Percentiles rank a stretch among this genome's conserved stretches.
Evolutionary conservation across 805 yeast genomes (phyloP).

Genomic region (Peterozyma toletana): DNA sequence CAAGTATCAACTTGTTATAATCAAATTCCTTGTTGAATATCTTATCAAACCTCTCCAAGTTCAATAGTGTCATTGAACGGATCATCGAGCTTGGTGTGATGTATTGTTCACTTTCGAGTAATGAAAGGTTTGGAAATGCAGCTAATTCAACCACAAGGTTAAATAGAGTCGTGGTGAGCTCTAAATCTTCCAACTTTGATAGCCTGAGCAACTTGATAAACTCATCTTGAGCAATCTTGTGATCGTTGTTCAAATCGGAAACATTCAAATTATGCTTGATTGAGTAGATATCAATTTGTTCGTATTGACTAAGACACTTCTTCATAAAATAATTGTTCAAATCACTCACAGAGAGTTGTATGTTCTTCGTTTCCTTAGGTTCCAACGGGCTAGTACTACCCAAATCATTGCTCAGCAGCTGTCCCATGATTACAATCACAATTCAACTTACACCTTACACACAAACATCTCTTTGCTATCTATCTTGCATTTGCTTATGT

Average conservation of each 20-base stretch:
- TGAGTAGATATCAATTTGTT: slow-evolving; percentile 9
- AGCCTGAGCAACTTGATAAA: slow-evolving; percentile 24
- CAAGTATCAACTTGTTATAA: slow-evolving; percentile 36
- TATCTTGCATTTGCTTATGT: not conserved
- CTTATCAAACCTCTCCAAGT: slow-evolving; percentile 31
- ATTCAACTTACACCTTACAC: slow-evolving; percentile 12
- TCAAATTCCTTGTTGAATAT: slow-evolving; percentile 29
- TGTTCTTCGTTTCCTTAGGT: not conserved
- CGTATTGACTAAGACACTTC: slow-evolving; percentile 2
- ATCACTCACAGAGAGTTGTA: not conserved
- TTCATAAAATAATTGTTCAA: slow-evolving; percentile 3
- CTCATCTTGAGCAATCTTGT: slow-evolving; percentile 17
- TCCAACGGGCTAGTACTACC: not conserved
- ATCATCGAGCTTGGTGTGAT: not conserved
- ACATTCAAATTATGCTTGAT: slow-evolving; percentile 16
- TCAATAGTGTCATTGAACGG: slow-evolving; percentile 23
- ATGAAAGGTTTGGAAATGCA: slow-evolving; percentile 39
- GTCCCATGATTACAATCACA: slow-evolving; percentile 2
- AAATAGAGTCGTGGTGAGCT: slow-evolving; percentile 21
- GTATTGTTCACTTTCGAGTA: not conserved
- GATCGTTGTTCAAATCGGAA: slow-evolving; percentile 15
- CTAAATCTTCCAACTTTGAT: slow-evolving; percentile 16
- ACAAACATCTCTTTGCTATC: not conserved
- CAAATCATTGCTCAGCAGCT: slow-evolving; percentile 1
- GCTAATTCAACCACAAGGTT: slow-evolving; percentile 35